phyloP scores from a whole-genome alignment of 192 early-diverging fungal species.

The Backusella mclennaniae region DNA sequence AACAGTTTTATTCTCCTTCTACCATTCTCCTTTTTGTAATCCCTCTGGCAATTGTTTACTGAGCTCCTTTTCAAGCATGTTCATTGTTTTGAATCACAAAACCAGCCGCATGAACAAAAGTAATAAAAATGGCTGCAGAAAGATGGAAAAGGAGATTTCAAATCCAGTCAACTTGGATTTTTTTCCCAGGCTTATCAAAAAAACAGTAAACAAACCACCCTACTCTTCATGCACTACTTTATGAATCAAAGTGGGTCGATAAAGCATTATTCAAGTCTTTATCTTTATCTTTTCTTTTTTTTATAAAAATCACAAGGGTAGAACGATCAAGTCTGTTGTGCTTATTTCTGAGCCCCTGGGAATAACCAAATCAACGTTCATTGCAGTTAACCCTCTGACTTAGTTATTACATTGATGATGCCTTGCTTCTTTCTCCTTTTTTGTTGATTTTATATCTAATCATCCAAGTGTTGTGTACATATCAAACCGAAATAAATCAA shows the following conservation, averaged over 20 bases:
- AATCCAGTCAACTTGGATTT: neutral
- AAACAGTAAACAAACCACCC: too few relatives aligned
- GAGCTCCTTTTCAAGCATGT: neutral
- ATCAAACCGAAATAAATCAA: neutral
- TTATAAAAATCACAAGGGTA: too few relatives aligned
- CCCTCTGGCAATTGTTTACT: neutral
- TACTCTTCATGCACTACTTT: too few relatives aligned
- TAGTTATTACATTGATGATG: neutral
- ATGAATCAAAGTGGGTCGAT: too few relatives aligned
- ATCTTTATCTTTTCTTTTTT: too few relatives aligned
- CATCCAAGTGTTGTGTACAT: neutral
- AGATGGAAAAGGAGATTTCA: neutral
- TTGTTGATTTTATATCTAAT: neutral
- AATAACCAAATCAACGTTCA: neutral
- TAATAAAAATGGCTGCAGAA: constrained; percentile 7
- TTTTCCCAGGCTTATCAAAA: neutral
- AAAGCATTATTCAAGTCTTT: too few relatives aligned
- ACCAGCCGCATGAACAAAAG: neutral
- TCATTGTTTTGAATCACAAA: neutral
- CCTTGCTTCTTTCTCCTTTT: neutral
- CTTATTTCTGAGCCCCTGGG: neutral
- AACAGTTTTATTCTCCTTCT: neutral
- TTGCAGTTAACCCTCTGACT: neutral
- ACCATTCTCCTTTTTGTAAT: neutral
- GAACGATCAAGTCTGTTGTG: neutral